Evolutionary conservation across 306 rosid genomes (phyloP).

Genomic region (Cicer pinnatifidum): DNA sequence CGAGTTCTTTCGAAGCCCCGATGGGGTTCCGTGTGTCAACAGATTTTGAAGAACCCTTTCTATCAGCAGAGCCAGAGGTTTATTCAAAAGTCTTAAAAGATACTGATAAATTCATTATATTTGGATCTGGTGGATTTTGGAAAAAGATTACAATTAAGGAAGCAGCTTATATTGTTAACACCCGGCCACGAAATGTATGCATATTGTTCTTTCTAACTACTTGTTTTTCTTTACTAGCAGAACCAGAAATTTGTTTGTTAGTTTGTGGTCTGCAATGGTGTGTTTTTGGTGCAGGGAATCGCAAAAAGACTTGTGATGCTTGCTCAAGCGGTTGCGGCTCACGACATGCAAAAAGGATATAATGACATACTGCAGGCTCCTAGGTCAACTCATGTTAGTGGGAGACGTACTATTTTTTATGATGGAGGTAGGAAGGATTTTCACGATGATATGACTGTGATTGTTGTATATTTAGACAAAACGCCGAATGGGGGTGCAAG

Average conservation of each 20-base stretch:
- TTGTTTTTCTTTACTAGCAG: too few species aligned
- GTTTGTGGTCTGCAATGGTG: too few species aligned
- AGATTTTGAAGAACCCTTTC: background rate
- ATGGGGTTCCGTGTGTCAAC: too few species aligned
- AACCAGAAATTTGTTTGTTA: too few species aligned
- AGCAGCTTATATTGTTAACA: background rate
- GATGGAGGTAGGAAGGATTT: background rate
- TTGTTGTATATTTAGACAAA: background rate
- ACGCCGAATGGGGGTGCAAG: background rate
- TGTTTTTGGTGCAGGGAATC: background rate
- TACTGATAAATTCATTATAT: background rate
- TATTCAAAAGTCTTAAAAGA: background rate
- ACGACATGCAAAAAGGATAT: background rate
- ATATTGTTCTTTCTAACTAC: too few species aligned
- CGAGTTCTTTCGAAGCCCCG: background rate
- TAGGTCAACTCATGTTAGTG: background rate
- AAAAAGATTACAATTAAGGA: background rate
- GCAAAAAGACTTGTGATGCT: background rate
- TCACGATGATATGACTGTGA: conserved; percentile 5
- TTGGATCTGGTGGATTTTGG: conserved; percentile 13
- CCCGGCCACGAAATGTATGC: background rate
- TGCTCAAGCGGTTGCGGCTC: background rate
- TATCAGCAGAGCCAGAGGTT: conserved; percentile 1
- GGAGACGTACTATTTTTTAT: background rate
- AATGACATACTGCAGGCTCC: background rate